These are phyloP conservation scores for Favolaschia claudopus DNA, from an alignment of 768 basidiomycete genomes.

Conservation along the genomic window DNA sequence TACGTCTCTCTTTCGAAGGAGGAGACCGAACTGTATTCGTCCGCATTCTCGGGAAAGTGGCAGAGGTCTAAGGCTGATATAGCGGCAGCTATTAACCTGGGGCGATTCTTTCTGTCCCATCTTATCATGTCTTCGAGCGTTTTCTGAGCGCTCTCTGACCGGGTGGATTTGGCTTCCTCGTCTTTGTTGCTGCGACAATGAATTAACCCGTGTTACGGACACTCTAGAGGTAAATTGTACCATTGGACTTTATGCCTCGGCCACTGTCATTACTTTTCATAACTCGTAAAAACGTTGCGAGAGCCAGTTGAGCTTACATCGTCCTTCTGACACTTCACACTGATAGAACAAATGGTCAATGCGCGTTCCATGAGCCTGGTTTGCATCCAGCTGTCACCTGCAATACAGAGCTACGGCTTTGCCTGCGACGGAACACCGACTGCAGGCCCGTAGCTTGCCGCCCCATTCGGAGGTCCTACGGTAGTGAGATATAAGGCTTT, in stretches of 20 bases:
- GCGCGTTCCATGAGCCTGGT: no score
- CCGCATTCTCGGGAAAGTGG: slow-evolving; percentile 26
- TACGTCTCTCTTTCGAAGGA: background rate
- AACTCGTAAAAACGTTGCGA: background rate
- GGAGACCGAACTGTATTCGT: slow-evolving; percentile 21
- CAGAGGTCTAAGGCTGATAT: slow-evolving; percentile 28
- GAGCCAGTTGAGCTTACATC: slow-evolving; percentile 19
- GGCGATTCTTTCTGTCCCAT: slow-evolving; percentile 27
- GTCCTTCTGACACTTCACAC: slow-evolving; percentile 22
- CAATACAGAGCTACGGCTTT: slow-evolving; percentile 27
- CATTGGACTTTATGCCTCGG: slow-evolving; percentile 26
- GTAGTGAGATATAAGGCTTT: background rate
- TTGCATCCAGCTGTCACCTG: no score
- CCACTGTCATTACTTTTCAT: slow-evolving; percentile 5
- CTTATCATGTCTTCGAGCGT: slow-evolving; percentile 25
- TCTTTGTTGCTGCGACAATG: slow-evolving; percentile 12
- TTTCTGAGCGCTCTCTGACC: slow-evolving; percentile 11
- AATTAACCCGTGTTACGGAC: no score
- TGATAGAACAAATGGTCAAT: slow-evolving; percentile 5
- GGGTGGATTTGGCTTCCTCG: slow-evolving; percentile 3
- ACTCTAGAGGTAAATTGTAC: no score
- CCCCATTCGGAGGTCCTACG: slow-evolving; percentile 23
- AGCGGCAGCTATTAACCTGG: slow-evolving; percentile 23
- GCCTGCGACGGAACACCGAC: slow-evolving; percentile 23
- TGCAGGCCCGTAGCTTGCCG: slow-evolving; percentile 22